These are phyloP conservation scores for Boletus smithii DNA, from an alignment of 1,284 basidiomycete species.

Conservation along the genomic window DNA sequence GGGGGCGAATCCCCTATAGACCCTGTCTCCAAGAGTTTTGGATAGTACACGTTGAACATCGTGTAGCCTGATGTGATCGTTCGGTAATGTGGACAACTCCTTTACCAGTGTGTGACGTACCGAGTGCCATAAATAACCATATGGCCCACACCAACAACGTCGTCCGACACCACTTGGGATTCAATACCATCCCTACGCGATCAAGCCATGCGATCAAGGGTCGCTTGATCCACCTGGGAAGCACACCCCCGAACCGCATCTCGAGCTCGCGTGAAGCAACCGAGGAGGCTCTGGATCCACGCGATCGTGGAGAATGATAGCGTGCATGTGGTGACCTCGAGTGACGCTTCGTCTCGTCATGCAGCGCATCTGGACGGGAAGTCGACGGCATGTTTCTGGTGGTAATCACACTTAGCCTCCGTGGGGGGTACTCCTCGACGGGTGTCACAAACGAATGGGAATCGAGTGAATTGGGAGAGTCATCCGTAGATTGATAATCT, in stretches of 20 bases:
- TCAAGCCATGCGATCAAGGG: conserved; percentile 67
- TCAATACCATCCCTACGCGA: conserved; percentile 73
- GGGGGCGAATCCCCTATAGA: conserved; percentile 31
- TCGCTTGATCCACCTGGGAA: conserved; percentile 47
- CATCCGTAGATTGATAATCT: conserved; percentile 41
- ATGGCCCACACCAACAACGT: conserved; percentile 82
- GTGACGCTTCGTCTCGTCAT: conserved; percentile 19
- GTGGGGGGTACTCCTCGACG: conserved; percentile 28
- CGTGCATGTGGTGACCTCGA: conserved; percentile 4
- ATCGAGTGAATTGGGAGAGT: conserved; percentile 39
- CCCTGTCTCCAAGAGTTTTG: conserved; percentile 78
- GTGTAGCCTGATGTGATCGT: conserved; percentile 62
- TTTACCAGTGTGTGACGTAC: conserved; percentile 43
- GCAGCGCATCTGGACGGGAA: conserved; percentile 1
- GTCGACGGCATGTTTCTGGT: conserved; percentile 10
- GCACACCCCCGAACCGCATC: conserved; percentile 38
- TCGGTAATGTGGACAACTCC: background rate
- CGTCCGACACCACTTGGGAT: conserved; percentile 78
- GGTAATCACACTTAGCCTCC: conserved; percentile 11
- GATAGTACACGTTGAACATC: conserved; percentile 97
- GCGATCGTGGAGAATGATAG: conserved; percentile 15
- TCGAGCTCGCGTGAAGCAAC: conserved; percentile 36
- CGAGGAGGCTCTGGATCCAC: conserved; percentile 17
- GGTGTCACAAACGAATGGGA: conserved; percentile 37
- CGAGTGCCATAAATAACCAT: conserved; percentile 81